A percentile compares a stretch with the other conserved stretches of the same genome.
phyloP scores from a whole-genome alignment of 2,329 filamentous ascomycete species.

The Allantophomopsis cytisporea region DNA sequence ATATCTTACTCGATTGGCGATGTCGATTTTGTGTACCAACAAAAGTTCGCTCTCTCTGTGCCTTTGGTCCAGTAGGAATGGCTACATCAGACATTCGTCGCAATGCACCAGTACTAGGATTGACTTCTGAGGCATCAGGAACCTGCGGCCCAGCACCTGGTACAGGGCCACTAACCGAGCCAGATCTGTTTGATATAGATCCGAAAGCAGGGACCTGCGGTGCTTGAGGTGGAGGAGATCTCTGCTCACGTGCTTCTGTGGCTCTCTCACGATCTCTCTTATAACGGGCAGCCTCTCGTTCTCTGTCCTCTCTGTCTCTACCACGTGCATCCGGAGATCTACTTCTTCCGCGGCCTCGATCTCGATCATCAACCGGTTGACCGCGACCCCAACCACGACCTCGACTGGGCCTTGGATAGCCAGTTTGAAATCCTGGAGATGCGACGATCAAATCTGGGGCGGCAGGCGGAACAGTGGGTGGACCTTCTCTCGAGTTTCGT shows the following conservation, averaged over 20 bases:
- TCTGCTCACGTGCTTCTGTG: conserved; percentile 8
- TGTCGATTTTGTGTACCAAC: too few species aligned
- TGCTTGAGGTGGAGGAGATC: conserved; percentile 35
- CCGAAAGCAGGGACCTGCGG: conserved; percentile 41
- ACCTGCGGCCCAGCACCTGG: too few species aligned
- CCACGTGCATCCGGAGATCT: conserved; percentile 14
- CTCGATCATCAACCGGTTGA: conserved; percentile 43
- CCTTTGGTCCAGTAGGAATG: not conserved
- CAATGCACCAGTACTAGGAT: too few species aligned
- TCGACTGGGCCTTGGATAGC: conserved; percentile 41
- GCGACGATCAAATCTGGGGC: conserved; percentile 45
- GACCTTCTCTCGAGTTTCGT: conserved; percentile 59
- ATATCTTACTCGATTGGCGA: too few species aligned
- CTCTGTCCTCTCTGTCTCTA: not conserved
- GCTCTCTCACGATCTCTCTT: conserved; percentile 1
- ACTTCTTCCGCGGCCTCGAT: conserved; percentile 13
- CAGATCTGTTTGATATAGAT: conserved; percentile 10
- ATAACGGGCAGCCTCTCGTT: not conserved
- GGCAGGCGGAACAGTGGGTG: conserved; percentile 56
- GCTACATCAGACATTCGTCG: too few species aligned
- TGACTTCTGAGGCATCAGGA: too few species aligned
- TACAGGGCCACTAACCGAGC: not conserved
- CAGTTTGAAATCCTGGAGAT: conserved; percentile 12
- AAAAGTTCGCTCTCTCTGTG: not conserved
- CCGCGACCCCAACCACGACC: conserved; percentile 34